Evolutionary conservation across 163 green algal species (phyloP).

Genomic region (Scenedesmus sp.): DNA sequence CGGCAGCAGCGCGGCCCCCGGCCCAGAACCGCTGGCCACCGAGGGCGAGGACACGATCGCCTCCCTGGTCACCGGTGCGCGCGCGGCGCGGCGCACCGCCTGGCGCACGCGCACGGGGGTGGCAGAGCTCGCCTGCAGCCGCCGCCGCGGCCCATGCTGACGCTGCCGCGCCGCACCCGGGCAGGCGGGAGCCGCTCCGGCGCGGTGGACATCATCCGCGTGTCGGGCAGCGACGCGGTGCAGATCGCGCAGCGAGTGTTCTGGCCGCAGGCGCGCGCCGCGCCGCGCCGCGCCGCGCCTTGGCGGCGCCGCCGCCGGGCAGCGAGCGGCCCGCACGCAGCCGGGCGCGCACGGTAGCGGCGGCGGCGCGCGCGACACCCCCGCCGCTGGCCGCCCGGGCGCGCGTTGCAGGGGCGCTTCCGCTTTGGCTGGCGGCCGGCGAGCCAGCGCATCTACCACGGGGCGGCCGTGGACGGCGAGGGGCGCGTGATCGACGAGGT

Average conservation of each 20-base stretch:
- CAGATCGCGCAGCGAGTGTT: slow-evolving; percentile 71
- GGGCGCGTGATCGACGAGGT: slow-evolving; percentile 77
- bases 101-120: not conserved
- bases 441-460: slow-evolving; percentile 89
- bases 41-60: slow-evolving; percentile 77
- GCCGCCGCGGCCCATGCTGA: not conserved
- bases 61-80: slow-evolving; percentile 76
- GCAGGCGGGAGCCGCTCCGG: slow-evolving; percentile 41
- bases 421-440: slow-evolving; percentile 70
- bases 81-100: not conserved
- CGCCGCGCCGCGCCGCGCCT: not conserved
- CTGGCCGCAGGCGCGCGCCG: slow-evolving; percentile 41
- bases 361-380: too few relatives aligned
- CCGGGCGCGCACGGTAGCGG: too few relatives aligned
- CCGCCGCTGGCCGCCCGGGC: too few relatives aligned
- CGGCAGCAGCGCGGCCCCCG: too few relatives aligned
- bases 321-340: too few relatives aligned
- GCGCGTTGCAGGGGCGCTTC: slow-evolving; percentile 26
- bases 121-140: not conserved
- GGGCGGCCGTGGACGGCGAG: slow-evolving; percentile 71
- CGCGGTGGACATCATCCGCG: slow-evolving; percentile 80
- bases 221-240: slow-evolving; percentile 77
- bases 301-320: too few relatives aligned
- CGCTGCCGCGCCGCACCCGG: too few relatives aligned
- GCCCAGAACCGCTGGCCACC: slow-evolving; percentile 48